Evolutionary conservation across 2,329 filamentous ascomycete genomes (phyloP), one percentile per base, ranked within the genome.

Genomic region (Zasmidium citrigriseum): DNA sequence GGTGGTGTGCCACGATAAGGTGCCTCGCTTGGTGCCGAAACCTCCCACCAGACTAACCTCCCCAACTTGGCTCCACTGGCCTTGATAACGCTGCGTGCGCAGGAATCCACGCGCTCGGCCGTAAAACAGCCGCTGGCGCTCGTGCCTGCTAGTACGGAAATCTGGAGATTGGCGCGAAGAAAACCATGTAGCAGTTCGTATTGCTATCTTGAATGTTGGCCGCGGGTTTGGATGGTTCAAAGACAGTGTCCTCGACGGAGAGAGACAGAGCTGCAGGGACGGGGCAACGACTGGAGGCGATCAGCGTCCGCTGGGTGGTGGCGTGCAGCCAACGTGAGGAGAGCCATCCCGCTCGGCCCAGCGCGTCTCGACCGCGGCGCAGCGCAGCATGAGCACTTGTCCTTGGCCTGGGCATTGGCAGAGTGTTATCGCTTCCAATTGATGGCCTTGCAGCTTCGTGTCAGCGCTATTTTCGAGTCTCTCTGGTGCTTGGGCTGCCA

Each of bases 1-100:
- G 49, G 20, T 23, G 20, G 46, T 46, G 46, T 45, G 25, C 21
- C 16, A 55, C 45, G 55, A 54, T 54, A 58, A 58, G 55, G 50
- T 49, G 27, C 22, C 46, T 50, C 54, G 54, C 29, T 25, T 44
- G 54, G n/a, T 45, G 46, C 23, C 54, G 52, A 21, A 11, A 47
- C 45, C 45, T 41, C 34, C 34, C 34, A 41, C 34, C 34, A 41
- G 34, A 41, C 34, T 27, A 9, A 25, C 20, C 16, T 16, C 29
- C 34, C 50, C 25, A 52, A 52, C 41, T 54, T 46, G 52, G 52
- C 11, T 54, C 41, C 52, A 47, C 52, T 46, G 46, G 41, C 29
- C 41, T 54, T 21, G 34, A 25, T 53, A 46, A 44, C 51, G 51
- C 25, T 10, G 41, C n/a, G n/a, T n/a, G n/a, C n/a, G n/a, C n/a